Evolutionary conservation across 2,329 filamentous ascomycete genomes (phyloP).

Genomic region (Neofusicoccum kwambonambiense): DNA sequence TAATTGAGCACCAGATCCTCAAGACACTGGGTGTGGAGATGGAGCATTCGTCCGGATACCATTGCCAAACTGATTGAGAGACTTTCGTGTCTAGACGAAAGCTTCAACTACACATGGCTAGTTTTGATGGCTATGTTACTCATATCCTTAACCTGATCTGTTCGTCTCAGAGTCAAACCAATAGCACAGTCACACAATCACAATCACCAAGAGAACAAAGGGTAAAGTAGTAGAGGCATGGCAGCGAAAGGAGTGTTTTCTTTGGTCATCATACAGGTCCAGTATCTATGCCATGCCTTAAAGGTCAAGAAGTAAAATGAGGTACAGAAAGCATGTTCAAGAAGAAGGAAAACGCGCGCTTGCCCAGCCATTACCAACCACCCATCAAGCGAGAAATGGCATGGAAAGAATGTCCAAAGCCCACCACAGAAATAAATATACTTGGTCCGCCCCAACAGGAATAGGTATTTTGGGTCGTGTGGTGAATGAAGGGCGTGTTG

Average conservation of each 20-base stretch:
- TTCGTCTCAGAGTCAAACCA: not conserved
- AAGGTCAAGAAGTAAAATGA: not conserved
- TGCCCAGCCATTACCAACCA: not conserved
- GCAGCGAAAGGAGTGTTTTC: not conserved
- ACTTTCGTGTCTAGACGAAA: not conserved
- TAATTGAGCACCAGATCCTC: no score
- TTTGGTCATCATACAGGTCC: not conserved
- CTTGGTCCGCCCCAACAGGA: not conserved
- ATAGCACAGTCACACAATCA: not conserved
- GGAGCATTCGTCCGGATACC: not conserved
- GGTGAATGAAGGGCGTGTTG: not conserved
- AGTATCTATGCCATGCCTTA: not conserved
- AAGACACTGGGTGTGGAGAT: not conserved
- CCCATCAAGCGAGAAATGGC: not conserved
- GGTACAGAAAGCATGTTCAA: slow-evolving; percentile 2
- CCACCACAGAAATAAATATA: not conserved
- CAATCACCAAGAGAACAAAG: not conserved
- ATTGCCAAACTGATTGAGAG: not conserved
- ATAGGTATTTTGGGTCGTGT: not conserved
- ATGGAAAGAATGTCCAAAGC: not conserved
- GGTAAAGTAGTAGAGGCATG: not conserved
- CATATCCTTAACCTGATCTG: not conserved
- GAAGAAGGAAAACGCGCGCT: not conserved
- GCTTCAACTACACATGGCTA: not conserved
- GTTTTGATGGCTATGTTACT: no score